Base-by-base conservation (phyloP, 768 basidiomycete genomes). In the Leccinum incarnatum region DNA sequence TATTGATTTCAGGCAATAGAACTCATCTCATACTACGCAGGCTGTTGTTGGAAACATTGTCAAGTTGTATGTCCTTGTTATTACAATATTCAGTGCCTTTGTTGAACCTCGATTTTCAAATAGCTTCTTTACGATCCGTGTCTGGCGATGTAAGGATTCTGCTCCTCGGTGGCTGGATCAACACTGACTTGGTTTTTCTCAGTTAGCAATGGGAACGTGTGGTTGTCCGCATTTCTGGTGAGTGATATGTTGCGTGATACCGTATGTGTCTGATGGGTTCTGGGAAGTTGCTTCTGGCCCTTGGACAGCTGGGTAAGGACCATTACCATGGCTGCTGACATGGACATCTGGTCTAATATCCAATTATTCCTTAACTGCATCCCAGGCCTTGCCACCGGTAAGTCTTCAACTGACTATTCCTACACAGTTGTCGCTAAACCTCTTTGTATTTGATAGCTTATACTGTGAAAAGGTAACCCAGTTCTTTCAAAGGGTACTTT, bases 111-210 rank as follows among this genome's bases (percentile, higher is more conserved):
- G 5, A 55, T 37, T 23, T 2, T 25, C 47, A 21, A 29, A 15
- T 53, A 86, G 84, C 30, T 77, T 78, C 51, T 87, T 85, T 58
- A 76, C 82, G 0, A 73, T 85, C 71, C 81, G 85, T 12, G 84
- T 86, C 11, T 87, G 83, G 83, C 73, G 83, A 69, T 87, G 85
- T 85, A 70, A 58, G 70, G 10, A 54, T 61, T 73, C 25, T 46
- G 67, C 14, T 58, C 5, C 25, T 51, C n/a, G 4, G 8, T 47
- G 23, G 45, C 29, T 11, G 29, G 36, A 45, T 19, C 15, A 36
- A 30, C 1, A 29, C 19, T 56, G 23, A 57, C 54, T 19, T 32
- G 27, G 23, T 17, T 45, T n/a, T 53, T 54, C 55, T 27, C 59
- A 86, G 85, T 86, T 65, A 86, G 85, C 72, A 74, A 82, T 42